phyloP scores from a whole-genome alignment of 768 basidiomycete genomes.

The Cyclocybe cylindracea region DNA sequence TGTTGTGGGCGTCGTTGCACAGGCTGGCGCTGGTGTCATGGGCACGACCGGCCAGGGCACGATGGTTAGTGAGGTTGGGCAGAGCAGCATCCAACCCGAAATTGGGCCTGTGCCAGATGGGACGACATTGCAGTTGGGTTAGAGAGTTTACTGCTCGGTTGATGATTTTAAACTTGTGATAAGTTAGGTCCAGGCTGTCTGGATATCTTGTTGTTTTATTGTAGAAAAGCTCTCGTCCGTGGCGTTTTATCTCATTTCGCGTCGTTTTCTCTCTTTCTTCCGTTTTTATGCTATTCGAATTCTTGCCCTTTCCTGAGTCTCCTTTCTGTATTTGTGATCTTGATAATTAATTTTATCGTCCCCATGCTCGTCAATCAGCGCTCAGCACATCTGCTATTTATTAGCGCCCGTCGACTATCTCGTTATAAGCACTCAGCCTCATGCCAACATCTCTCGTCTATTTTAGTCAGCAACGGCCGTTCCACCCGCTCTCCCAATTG shows the following conservation, averaged over 20 bases:
- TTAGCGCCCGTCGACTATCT: too few relatives aligned
- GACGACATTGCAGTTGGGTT: constrained; percentile 51
- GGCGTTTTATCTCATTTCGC: constrained; percentile 3
- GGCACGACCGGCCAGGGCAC: constrained; percentile 66
- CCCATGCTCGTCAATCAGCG: too few relatives aligned
- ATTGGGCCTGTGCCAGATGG: constrained; percentile 59
- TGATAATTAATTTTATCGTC: too few relatives aligned
- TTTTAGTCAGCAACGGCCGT: too few relatives aligned
- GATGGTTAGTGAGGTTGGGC: constrained; percentile 52
- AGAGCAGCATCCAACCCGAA: constrained; percentile 47
- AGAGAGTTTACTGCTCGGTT: constrained; percentile 3
- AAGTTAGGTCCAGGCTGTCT: neutral
- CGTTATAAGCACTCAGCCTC: too few relatives aligned
- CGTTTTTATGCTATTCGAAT: neutral
- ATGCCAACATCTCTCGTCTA: too few relatives aligned
- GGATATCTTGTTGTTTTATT: constrained; percentile 6
- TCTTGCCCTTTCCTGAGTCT: neutral
- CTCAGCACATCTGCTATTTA: too few relatives aligned
- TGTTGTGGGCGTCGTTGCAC: constrained; percentile 17
- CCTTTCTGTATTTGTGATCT: neutral
- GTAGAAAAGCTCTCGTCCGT: constrained; percentile 1
- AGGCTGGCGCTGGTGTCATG: constrained; percentile 36
- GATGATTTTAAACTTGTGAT: constrained; percentile 3
- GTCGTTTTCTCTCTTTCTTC: neutral
- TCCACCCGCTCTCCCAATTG: too few relatives aligned